phyloP scores from a whole-genome alignment of 805 yeast genomes.

The Wickerhamomyces chaumierensis region DNA sequence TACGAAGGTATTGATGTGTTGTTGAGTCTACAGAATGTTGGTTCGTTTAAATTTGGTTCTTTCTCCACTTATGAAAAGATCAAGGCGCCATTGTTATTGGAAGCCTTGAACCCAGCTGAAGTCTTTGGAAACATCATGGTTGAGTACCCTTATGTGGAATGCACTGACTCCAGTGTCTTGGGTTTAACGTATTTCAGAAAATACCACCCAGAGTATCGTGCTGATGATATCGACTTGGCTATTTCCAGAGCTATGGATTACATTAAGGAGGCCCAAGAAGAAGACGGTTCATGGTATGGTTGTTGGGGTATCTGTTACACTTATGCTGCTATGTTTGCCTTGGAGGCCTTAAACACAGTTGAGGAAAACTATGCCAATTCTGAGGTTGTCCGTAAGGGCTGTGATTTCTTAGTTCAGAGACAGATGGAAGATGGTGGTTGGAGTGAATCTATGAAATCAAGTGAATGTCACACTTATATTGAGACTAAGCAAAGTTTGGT shows the following conservation, averaged over 20 bases:
- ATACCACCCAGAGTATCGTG: slow-evolving; percentile 46
- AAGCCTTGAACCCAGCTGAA: slow-evolving; percentile 86
- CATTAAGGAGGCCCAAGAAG: slow-evolving; percentile 53
- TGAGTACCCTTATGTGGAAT: slow-evolving; percentile 96
- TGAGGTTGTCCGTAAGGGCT: slow-evolving; percentile 56
- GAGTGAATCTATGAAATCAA: slow-evolving; percentile 90
- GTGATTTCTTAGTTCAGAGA: slow-evolving; percentile 68
- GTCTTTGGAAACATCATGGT: slow-evolving; percentile 98
- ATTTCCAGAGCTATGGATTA: slow-evolving; percentile 66
- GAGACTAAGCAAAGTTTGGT: slow-evolving; percentile 50
- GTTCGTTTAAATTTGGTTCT: slow-evolving; percentile 75
- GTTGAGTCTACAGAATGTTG: slow-evolving; percentile 66
- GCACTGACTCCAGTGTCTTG: slow-evolving; percentile 89
- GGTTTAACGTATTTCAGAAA: slow-evolving; percentile 75
- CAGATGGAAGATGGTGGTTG: slow-evolving; percentile 92
- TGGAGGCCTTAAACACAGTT: slow-evolving; percentile 77
- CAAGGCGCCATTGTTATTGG: slow-evolving; percentile 69
- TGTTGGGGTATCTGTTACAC: slow-evolving; percentile 97
- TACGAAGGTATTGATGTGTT: slow-evolving; percentile 68
- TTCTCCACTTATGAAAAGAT: slow-evolving; percentile 86
- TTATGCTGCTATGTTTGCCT: slow-evolving; percentile 95
- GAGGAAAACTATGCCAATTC: slow-evolving; percentile 54
- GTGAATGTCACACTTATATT: slow-evolving; percentile 72
- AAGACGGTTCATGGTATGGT: slow-evolving; percentile 96
- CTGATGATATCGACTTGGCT: slow-evolving; percentile 53